phyloP scores from a whole-genome alignment of 768 basidiomycete genomes.

The Russula brevipes region DNA sequence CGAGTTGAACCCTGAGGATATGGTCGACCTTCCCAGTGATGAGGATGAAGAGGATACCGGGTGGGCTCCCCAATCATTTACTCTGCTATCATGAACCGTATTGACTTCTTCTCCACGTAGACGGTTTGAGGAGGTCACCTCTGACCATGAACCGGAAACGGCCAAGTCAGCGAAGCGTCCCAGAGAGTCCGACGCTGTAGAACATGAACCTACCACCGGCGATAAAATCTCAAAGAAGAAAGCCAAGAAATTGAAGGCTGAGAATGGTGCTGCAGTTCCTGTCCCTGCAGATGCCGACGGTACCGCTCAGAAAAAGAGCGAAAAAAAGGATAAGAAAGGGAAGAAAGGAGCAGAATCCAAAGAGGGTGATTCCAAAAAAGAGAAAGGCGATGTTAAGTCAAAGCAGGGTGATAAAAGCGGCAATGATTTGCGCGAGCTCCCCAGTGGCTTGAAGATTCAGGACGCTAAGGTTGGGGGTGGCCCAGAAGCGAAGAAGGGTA shows the following conservation, averaged over 20 bases:
- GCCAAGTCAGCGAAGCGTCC: slow-evolving; percentile 56
- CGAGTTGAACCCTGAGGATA: slow-evolving; percentile 60
- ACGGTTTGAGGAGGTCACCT: slow-evolving; percentile 69
- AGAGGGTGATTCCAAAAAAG: slow-evolving; percentile 20
- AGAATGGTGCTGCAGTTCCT: slow-evolving; percentile 43
- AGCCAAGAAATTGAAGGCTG: slow-evolving; percentile 69
- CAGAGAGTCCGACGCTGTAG: slow-evolving; percentile 55
- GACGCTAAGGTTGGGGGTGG: slow-evolving; percentile 80
- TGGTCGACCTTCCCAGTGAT: slow-evolving; percentile 46
- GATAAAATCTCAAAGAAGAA: slow-evolving; percentile 53
- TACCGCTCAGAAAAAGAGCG: slow-evolving; percentile 31
- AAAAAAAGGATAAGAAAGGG: slow-evolving; percentile 35
- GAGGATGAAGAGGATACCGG: slow-evolving; percentile 36
- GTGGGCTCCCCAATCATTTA: slow-evolving; percentile 32
- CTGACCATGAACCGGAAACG: slow-evolving; percentile 31
- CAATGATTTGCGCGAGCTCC: slow-evolving; percentile 42
- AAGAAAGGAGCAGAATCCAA: slow-evolving; percentile 29
- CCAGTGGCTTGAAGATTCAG: slow-evolving; percentile 68
- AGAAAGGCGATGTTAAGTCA: slow-evolving; percentile 26
- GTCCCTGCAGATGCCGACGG: slow-evolving; percentile 28
- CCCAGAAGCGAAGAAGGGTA: slow-evolving; percentile 81
- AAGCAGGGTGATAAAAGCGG: slow-evolving; percentile 34
- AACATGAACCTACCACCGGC: slow-evolving; percentile 35
- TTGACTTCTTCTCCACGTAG: slow-evolving; percentile 32
- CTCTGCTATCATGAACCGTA: background rate